Conservation (phyloP, 2,329 filamentous ascomycete genomes). For the Nemania sp. region DNA sequence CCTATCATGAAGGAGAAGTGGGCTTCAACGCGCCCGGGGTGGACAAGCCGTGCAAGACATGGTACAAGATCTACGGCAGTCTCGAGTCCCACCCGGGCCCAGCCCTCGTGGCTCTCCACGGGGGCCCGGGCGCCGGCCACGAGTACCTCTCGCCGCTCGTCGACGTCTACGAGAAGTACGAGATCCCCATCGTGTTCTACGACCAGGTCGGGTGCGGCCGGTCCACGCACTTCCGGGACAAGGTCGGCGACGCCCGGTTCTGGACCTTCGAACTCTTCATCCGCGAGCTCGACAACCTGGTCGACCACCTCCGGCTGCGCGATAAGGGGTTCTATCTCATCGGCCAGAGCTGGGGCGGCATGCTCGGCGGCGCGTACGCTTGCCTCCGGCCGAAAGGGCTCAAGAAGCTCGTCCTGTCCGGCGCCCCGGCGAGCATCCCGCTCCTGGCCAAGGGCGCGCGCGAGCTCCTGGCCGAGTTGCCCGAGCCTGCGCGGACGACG, state of each 20-base stretch:
- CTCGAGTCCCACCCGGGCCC: slow-evolving; percentile 35
- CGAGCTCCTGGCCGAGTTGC: slow-evolving; percentile 4
- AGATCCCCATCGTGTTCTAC: slow-evolving; percentile 46
- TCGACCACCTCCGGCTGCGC: slow-evolving; percentile 24
- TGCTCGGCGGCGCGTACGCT: slow-evolving; percentile 29
- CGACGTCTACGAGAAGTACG: slow-evolving; percentile 44
- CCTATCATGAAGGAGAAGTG: too few relatives aligned
- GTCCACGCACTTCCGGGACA: slow-evolving; percentile 51
- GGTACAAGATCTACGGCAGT: slow-evolving; percentile 19
- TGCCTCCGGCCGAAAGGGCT: slow-evolving; percentile 24
- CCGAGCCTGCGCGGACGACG: slow-evolving; percentile 7
- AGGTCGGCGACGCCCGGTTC: slow-evolving; percentile 39
- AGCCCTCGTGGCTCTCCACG: slow-evolving; percentile 26
- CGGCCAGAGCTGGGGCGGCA: slow-evolving; percentile 32
- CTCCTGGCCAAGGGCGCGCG: background rate
- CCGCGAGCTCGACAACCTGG: slow-evolving; percentile 31
- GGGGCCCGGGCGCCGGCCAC: slow-evolving; percentile 50
- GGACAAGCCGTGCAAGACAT: slow-evolving; percentile 14
- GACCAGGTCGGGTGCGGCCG: slow-evolving; percentile 55
- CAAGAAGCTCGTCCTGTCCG: slow-evolving; percentile 27
- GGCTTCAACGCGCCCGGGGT: too few relatives aligned
- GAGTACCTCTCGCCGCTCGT: slow-evolving; percentile 65
- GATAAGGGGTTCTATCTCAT: slow-evolving; percentile 24
- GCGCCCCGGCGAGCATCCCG: slow-evolving; percentile 31
- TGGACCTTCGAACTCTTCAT: slow-evolving; percentile 33